Evolutionary conservation across 106 monocot genomes (phyloP).

Genomic region (Alisma plantagoaquatica): DNA sequence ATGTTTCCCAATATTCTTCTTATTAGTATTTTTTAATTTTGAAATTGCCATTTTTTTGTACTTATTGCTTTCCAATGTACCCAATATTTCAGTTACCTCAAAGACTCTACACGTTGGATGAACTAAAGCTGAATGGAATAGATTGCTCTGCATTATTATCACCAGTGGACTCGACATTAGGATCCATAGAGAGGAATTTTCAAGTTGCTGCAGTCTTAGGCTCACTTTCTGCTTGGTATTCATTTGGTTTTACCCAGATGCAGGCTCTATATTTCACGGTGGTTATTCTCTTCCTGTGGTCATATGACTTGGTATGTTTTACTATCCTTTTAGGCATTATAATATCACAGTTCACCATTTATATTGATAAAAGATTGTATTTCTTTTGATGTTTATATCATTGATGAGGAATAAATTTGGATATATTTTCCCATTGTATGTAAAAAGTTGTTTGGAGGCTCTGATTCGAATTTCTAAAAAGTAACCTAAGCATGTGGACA

Average conservation of each 20-base stretch:
- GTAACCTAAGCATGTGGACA: too few relatives aligned
- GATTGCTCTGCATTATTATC: slow-evolving; percentile 61
- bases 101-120: slow-evolving; percentile 74
- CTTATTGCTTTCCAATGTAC: background rate
- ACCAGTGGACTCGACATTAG: slow-evolving; percentile 66
- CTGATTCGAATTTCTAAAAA: too few relatives aligned
- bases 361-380: too few relatives aligned
- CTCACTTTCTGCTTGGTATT: slow-evolving; percentile 45
- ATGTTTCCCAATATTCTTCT: background rate
- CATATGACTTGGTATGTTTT: slow-evolving; percentile 68
- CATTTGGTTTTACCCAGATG: slow-evolving; percentile 39
- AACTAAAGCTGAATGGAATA: slow-evolving; percentile 85
- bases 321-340: too few relatives aligned
- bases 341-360: too few relatives aligned
- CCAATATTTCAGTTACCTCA: slow-evolving; percentile 42
- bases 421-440: too few relatives aligned
- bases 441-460: too few relatives aligned
- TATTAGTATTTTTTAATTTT: too few relatives aligned
- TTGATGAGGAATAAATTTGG: too few relatives aligned
- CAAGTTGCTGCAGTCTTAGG: slow-evolving; percentile 56
- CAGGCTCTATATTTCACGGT: slow-evolving; percentile 49
- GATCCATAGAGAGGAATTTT: slow-evolving; percentile 68
- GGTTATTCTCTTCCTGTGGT: slow-evolving; percentile 56
- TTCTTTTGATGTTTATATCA: too few relatives aligned
- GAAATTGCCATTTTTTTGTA: too few relatives aligned